Percentiles rank a stretch among this genome's conserved stretches.
Evolutionary conservation across 1,284 basidiomycete genomes (phyloP).

Genomic region (Hymenochaete sp.): DNA sequence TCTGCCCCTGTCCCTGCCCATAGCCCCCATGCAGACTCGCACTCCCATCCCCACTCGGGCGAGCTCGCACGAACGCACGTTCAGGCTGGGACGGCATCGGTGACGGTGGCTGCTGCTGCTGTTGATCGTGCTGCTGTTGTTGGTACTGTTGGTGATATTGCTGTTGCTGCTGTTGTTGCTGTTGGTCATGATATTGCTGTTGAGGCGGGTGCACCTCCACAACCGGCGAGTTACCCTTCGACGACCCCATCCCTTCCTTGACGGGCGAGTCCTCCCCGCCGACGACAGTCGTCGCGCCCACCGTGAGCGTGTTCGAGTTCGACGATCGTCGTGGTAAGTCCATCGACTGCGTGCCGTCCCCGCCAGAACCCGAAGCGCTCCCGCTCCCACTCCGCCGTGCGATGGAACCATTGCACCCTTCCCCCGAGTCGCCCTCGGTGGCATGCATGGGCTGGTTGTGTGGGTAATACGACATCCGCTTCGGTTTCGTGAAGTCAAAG

Average conservation of each 20-base stretch:
- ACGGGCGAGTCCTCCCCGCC: conserved; percentile 7
- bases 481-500: conserved; percentile 62
- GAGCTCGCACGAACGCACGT: conserved; percentile 1
- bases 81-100: conserved; percentile 1
- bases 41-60: conserved; percentile 1
- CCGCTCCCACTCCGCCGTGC: no score
- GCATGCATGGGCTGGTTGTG: conserved; percentile 67
- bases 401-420: no score
- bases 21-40: no score
- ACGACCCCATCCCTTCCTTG: not conserved
- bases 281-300: conserved; percentile 6
- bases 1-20: no score
- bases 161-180: no score
- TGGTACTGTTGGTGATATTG: no score
- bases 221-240: not conserved
- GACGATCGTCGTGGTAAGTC: conserved; percentile 14
- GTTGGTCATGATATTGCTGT: no score
- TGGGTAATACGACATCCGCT: conserved; percentile 70
- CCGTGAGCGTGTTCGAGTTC: conserved; percentile 7
- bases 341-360: conserved; percentile 11
- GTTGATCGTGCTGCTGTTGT: not conserved
- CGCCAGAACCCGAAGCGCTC: conserved; percentile 27
- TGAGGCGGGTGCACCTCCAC: not conserved
- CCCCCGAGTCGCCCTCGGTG: no score
- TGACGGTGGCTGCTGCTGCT: not conserved